Conservation (phyloP, 768 basidiomycete species). For the Cytidiella melzeri region DNA sequence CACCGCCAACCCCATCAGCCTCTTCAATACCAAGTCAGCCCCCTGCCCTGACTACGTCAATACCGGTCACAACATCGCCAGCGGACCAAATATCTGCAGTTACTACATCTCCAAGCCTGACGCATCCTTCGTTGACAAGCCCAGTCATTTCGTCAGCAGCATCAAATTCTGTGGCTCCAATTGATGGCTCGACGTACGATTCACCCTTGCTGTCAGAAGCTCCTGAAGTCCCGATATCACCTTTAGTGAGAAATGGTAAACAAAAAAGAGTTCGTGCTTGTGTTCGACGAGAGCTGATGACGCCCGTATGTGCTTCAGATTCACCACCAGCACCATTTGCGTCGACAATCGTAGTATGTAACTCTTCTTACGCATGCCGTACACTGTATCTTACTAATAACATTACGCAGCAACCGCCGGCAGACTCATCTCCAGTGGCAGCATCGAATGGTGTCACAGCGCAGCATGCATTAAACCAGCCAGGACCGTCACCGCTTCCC, state of each 20-base stretch:
- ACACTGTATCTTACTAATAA: neutral
- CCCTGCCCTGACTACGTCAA: conserved; percentile 34
- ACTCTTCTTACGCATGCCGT: neutral
- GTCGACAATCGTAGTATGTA: conserved; percentile 26
- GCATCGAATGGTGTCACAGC: conserved; percentile 35
- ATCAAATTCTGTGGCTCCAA: conserved; percentile 51
- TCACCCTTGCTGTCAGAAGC: conserved; percentile 75
- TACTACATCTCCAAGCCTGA: conserved; percentile 73
- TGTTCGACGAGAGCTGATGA: too few relatives aligned
- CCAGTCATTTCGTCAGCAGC: conserved; percentile 74
- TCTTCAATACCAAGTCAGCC: conserved; percentile 24
- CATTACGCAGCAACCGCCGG: conserved; percentile 3
- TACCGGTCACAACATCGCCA: conserved; percentile 28
- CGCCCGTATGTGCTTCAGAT: conserved; percentile 28
- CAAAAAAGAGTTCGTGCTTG: too few relatives aligned
- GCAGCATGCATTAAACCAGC: conserved; percentile 35
- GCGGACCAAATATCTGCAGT: conserved; percentile 32
- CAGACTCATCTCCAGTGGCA: neutral
- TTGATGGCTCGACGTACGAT: conserved; percentile 62
- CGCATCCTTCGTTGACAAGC: conserved; percentile 79
- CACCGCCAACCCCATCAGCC: conserved; percentile 1
- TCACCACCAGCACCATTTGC: conserved; percentile 34
- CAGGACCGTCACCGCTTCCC: conserved; percentile 33
- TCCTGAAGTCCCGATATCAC: conserved; percentile 45
- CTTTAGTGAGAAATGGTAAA: conserved; percentile 32